Evolutionary conservation across 2,329 filamentous ascomycete species (phyloP).

Genomic region (Verticillium tricorpus): DNA sequence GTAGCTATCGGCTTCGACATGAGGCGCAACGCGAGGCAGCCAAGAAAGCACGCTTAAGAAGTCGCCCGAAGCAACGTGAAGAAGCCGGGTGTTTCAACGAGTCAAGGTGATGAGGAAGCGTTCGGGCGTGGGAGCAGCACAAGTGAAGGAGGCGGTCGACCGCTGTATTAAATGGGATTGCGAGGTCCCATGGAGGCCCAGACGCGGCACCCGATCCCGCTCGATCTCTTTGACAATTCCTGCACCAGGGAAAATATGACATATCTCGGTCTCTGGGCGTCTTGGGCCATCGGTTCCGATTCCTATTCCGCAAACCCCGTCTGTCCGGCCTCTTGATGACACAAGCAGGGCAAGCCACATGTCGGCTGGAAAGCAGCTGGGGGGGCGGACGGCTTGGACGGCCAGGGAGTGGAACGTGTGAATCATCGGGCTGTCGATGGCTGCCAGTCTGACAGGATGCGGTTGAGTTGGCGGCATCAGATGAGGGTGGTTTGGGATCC

Average conservation of each 20-base stretch:
- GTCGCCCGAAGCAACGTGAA: too few species aligned
- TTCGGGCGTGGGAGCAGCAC: background rate
- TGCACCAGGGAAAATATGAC: background rate
- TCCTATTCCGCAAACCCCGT: background rate
- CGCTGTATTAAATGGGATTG: background rate
- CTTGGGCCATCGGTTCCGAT: background rate
- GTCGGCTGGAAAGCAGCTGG: background rate
- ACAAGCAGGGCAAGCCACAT: background rate
- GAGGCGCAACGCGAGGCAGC: background rate
- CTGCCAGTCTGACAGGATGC: background rate
- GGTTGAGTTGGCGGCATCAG: background rate
- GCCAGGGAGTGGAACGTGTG: background rate
- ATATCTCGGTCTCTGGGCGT: background rate
- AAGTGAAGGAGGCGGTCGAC: background rate
- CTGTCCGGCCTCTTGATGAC: background rate
- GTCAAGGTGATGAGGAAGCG: background rate
- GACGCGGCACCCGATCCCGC: background rate
- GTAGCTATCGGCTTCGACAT: conserved; percentile 2
- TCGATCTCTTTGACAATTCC: background rate
- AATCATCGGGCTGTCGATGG: background rate
- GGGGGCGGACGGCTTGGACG: background rate
- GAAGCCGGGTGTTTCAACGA: background rate
- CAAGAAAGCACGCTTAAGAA: background rate
- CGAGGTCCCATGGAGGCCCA: background rate
- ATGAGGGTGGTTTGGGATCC: background rate